Conservation (phyloP, 305 asterid genomes). For the Stenogyne calaminthoides region DNA sequence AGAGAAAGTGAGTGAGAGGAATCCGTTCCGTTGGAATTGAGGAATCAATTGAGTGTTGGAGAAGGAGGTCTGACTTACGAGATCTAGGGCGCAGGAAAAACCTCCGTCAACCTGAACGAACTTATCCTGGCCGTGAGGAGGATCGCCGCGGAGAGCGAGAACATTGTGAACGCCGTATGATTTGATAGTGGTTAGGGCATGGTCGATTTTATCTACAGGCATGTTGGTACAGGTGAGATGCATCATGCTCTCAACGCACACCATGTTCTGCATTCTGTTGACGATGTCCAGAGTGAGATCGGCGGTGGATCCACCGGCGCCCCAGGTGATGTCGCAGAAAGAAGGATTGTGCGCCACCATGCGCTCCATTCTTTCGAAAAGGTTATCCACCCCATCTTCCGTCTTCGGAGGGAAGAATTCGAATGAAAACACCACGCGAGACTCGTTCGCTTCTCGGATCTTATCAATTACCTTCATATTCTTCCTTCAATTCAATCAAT, state of each 20-base stretch:
- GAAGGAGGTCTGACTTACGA: conserved; percentile 38
- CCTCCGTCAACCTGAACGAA: conserved; percentile 90
- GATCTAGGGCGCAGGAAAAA: conserved; percentile 88
- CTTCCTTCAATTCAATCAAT: too few species aligned
- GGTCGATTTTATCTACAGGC: conserved; percentile 86
- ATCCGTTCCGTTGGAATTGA: too few species aligned
- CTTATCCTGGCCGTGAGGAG: conserved; percentile 95
- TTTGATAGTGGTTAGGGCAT: conserved; percentile 69
- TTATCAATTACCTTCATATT: conserved; percentile 91
- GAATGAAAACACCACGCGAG: conserved; percentile 73
- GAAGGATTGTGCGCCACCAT: conserved; percentile 86
- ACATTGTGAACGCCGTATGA: conserved; percentile 85
- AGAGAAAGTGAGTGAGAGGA: background rate
- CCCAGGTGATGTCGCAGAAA: conserved; percentile 96
- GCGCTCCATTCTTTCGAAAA: conserved; percentile 88
- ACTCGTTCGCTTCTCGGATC: conserved; percentile 55
- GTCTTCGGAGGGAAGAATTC: conserved; percentile 98
- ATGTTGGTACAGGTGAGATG: conserved; percentile 94
- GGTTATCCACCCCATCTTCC: conserved; percentile 91
- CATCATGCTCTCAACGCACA: conserved; percentile 96
- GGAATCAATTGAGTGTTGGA: too few species aligned
- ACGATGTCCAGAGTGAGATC: conserved; percentile 89
- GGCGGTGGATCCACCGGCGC: conserved; percentile 94
- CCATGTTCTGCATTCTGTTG: conserved; percentile 93
- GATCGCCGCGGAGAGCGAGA: conserved; percentile 92